Evolutionary conservation across 352 stramenopile species (phyloP), one percentile per base, ranked within the genome.

Genomic region (Globisporangium irregulare): DNA sequence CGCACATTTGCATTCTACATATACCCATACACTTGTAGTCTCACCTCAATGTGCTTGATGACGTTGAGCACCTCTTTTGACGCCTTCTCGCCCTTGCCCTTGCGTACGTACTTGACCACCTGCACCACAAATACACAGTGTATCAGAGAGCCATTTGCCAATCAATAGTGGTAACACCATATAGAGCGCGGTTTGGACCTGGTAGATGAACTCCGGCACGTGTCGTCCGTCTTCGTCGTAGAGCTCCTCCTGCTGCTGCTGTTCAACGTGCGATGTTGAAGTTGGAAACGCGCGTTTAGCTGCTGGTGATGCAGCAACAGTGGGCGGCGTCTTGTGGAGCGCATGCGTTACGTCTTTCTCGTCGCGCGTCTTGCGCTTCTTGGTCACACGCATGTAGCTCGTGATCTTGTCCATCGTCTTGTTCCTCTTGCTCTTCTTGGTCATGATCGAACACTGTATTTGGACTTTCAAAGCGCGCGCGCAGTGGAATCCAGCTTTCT

Each of bases 381-480:
- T 90, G n/a, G 81, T 87, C 41, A 83, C 76, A 68, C 81, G 83
- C 83, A 91, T 88, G 51, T 77, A 90, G 69, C 60, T 83, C 43
- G 79, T 89, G 70, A 91, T 89, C 75, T 87, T 89, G 32, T 77
- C 69, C 82, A 89, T 91, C 36, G 10, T 41, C 36, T 15, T 41
- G 9, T 3, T 41, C 36, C 15, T 41, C 36, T 41, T 41, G 36
- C 9, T 41, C 36, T 41, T 41, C 12, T 46, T 20, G 3, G 41
- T 50, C 15, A 4, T 50, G 32, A 38, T 38, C 32, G 32, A 38
- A 38, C 32, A 38, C 32, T 38, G 32, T 8, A 38, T 38, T 38
- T 38, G 32, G 32, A 38, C 32, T 38, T 38, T 38, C 32, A 38
- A 38, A 38, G 5, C 32, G 29, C 4, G 32, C 32, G 32, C 32